phyloP scores from a whole-genome alignment of 345 rosid species.

The Ceriops tagal region DNA sequence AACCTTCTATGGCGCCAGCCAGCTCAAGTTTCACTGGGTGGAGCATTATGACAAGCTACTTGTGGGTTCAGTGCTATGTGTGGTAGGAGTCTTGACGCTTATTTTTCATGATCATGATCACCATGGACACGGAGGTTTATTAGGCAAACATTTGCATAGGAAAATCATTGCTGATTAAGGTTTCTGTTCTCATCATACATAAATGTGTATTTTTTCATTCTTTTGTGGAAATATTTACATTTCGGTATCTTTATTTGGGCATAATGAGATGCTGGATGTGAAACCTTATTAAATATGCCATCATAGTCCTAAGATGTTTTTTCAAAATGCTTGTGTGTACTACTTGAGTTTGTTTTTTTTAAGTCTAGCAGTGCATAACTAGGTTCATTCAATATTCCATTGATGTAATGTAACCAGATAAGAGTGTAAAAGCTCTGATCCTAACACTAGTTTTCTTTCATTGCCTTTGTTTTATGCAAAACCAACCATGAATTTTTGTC shows the following conservation, averaged over 20 bases:
- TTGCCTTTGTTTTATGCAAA: too few relatives aligned
- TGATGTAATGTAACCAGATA: too few relatives aligned
- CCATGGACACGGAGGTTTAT: constrained; percentile 30
- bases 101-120: constrained; percentile 80
- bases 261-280: not conserved
- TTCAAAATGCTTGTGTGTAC: too few relatives aligned
- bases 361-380: too few relatives aligned
- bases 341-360: too few relatives aligned
- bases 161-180: constrained; percentile 54
- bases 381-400: too few relatives aligned
- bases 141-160: constrained; percentile 49
- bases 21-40: constrained; percentile 96
- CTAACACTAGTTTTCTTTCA: too few relatives aligned
- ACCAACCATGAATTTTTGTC: too few relatives aligned
- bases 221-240: not conserved
- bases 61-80: constrained; percentile 87
- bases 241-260: not conserved
- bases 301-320: too few relatives aligned
- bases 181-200: not conserved
- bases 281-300: not conserved
- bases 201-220: not conserved
- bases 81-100: constrained; percentile 87
- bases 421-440: too few relatives aligned
- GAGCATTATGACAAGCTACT: constrained; percentile 93
- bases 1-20: constrained; percentile 95